phyloP scores from a whole-genome alignment of 805 yeast species.

The Limtongia smithiae region DNA sequence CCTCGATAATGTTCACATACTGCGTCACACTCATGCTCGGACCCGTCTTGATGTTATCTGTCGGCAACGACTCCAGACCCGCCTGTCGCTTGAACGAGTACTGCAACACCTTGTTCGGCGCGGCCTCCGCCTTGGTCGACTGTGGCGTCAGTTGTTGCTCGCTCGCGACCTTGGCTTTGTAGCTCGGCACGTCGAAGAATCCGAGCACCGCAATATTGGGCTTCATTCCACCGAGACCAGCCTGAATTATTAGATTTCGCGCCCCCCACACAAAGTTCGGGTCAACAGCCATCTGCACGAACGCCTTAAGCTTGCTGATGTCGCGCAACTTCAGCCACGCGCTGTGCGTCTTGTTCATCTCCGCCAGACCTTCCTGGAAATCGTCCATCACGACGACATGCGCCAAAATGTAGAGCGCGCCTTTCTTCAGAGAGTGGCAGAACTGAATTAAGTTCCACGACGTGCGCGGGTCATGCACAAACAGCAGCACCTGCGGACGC shows the following conservation, averaged over 20 bases:
- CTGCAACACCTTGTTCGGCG: slow-evolving; percentile 9
- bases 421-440: slow-evolving; percentile 92
- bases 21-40: slow-evolving; percentile 64
- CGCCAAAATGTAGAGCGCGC: slow-evolving; percentile 88
- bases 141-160: slow-evolving; percentile 5
- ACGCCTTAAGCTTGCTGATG: slow-evolving; percentile 75
- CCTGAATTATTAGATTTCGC: slow-evolving; percentile 82
- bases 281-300: slow-evolving; percentile 87
- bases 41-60: slow-evolving; percentile 74
- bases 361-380: slow-evolving; percentile 63
- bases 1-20: slow-evolving; percentile 93
- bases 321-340: slow-evolving; percentile 88
- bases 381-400: slow-evolving; percentile 73
- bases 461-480: slow-evolving; percentile 89
- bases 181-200: slow-evolving; percentile 54
- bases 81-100: slow-evolving; percentile 26
- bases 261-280: slow-evolving; percentile 93
- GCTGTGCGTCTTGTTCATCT: slow-evolving; percentile 63
- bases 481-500: slow-evolving; percentile 89
- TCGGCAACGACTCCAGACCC: slow-evolving; percentile 56
- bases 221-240: slow-evolving; percentile 98
- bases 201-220: slow-evolving; percentile 94
- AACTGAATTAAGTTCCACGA: slow-evolving; percentile 89
- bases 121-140: slow-evolving; percentile 13
- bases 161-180: slow-evolving; percentile 6